Percentiles rank a stretch among this genome's conserved stretches.
Evolutionary conservation across 768 basidiomycete genomes (phyloP).

Genomic region (Daedaleopsis sinensis): DNA sequence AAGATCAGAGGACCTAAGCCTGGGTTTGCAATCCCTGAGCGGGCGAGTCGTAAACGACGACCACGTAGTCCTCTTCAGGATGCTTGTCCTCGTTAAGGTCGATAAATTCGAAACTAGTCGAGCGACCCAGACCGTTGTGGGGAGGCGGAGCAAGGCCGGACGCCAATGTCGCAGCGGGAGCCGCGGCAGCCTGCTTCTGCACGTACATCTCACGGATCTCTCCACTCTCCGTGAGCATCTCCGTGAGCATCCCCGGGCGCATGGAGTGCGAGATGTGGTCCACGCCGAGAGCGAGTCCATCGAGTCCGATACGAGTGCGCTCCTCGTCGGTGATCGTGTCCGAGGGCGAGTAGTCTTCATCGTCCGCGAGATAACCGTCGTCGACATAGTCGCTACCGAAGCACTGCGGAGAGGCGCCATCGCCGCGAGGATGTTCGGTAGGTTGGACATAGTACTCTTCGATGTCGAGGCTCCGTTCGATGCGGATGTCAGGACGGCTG

Average conservation of each 20-base stretch:
- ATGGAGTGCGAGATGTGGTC: neutral
- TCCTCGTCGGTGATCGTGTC: neutral
- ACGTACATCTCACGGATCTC: neutral
- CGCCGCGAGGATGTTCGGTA: neutral
- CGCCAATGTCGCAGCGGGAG: neutral
- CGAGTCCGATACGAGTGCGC: too few relatives aligned
- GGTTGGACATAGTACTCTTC: neutral
- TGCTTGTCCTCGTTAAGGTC: conserved; percentile 8
- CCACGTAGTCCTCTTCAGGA: neutral
- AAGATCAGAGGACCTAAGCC: neutral
- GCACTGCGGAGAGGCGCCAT: too few relatives aligned
- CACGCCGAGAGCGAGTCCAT: neutral
- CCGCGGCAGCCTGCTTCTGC: neutral
- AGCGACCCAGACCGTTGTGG: neutral
- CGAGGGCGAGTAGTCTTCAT: neutral
- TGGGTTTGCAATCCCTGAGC: neutral
- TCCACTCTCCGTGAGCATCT: too few relatives aligned
- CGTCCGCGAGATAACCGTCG: neutral
- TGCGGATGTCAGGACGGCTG: neutral
- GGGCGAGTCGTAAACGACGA: conserved; percentile 2
- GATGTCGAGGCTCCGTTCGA: conserved; percentile 2
- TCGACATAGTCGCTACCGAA: too few relatives aligned
- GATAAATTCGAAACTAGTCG: conserved; percentile 16
- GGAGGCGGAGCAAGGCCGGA: neutral
- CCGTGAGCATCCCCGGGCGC: neutral